Evolutionary conservation across 768 basidiomycete genomes (phyloP).

Genomic region (Astraeus odoratus): DNA sequence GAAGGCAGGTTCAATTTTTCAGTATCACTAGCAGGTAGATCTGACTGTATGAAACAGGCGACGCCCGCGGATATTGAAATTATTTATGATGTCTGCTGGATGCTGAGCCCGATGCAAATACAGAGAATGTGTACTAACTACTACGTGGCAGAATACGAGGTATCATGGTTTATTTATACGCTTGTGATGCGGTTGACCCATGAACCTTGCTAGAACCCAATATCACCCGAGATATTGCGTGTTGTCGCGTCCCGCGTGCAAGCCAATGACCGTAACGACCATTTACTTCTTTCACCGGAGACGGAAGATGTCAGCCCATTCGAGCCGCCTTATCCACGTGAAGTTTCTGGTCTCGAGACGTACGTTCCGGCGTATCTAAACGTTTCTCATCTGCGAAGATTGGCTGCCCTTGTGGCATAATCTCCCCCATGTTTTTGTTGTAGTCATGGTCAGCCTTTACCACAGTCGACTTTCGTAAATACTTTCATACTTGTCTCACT

Average conservation of each 20-base stretch:
- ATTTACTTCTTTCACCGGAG: constrained; percentile 91
- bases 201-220: constrained; percentile 63
- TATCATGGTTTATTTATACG: constrained; percentile 26
- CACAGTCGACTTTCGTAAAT: constrained; percentile 9
- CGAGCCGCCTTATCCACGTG: constrained; percentile 88
- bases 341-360: constrained; percentile 93
- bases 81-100: constrained; percentile 99
- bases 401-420: constrained; percentile 81
- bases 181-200: neutral
- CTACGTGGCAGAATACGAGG: constrained; percentile 99
- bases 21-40: constrained; percentile 5
- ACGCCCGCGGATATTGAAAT: constrained; percentile 96
- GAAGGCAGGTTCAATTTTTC: constrained; percentile 51
- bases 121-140: constrained; percentile 99
- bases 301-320: constrained; percentile 96
- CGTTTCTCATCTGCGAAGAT: constrained; percentile 79
- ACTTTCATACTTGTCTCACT: constrained; percentile 13
- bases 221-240: constrained; percentile 93
- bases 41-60: constrained; percentile 42
- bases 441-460: constrained; percentile 4
- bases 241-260: constrained; percentile 95
- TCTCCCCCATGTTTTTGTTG: constrained; percentile 1
- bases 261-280: constrained; percentile 95
- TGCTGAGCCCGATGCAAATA: constrained; percentile 98
- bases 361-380: constrained; percentile 91